Conservation (phyloP, 192 early-diverging fungal genomes). For the Gamsiella multidivaricata region DNA sequence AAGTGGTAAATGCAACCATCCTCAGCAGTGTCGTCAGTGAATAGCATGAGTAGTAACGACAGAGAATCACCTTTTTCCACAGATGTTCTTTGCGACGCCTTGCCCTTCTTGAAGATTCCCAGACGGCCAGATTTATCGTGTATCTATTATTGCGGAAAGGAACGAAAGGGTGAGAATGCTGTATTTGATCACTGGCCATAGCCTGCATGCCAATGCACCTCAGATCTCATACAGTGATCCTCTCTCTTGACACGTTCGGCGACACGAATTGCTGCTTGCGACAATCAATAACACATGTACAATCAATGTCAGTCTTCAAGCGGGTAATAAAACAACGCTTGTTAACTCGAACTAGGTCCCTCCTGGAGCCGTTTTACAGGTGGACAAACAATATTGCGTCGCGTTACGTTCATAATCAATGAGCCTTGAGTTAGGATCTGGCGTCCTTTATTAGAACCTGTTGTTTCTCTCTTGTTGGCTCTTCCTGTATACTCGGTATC, state of each 20-base stretch:
- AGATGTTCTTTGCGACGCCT: conserved; percentile 20
- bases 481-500: too few relatives aligned
- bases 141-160: conserved; percentile 7
- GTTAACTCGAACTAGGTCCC: too few relatives aligned
- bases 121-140: background rate
- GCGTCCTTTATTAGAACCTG: conserved; percentile 46
- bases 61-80: conserved; percentile 31
- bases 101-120: conserved; percentile 44
- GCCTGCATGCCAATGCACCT: too few relatives aligned
- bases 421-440: conserved; percentile 36
- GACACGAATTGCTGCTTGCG: conserved; percentile 37
- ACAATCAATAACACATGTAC: too few relatives aligned
- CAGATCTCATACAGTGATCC: conserved; percentile 24
- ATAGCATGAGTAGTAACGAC: background rate
- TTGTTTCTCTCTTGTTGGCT: background rate
- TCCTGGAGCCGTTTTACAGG: too few relatives aligned
- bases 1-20: background rate
- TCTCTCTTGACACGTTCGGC: conserved; percentile 17
- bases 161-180: background rate
- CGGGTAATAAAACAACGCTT: too few relatives aligned
- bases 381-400: background rate
- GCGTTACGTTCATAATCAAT: conserved; percentile 39
- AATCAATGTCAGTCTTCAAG: background rate
- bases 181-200: too few relatives aligned
- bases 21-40: background rate